phyloP scores from a whole-genome alignment of 2,329 filamentous ascomycete species.

The Colletotrichum tropicale region DNA sequence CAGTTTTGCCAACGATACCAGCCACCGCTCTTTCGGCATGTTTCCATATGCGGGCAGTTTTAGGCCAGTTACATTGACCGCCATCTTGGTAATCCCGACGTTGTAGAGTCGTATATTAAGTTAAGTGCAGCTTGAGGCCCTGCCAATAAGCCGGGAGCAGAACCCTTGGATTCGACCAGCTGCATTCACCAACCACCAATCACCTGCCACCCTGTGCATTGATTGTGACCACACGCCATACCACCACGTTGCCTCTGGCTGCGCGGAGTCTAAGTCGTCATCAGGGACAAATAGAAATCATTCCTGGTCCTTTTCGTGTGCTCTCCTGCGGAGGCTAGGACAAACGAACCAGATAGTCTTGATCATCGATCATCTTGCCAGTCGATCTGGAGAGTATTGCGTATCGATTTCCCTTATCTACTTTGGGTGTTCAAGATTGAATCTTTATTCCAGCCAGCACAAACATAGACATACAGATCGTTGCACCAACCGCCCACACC shows the following conservation, averaged over 20 bases:
- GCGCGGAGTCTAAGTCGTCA: neutral
- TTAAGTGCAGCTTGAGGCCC: neutral
- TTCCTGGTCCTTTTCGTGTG: neutral
- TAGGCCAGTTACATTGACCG: neutral
- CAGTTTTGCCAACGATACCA: neutral
- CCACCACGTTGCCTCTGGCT: neutral
- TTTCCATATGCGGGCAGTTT: neutral
- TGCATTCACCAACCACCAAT: neutral
- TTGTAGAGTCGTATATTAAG: neutral
- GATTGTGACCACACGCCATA: neutral
- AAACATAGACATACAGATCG: neutral
- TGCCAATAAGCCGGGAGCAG: neutral
- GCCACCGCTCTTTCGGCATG: neutral
- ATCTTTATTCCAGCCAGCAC: neutral
- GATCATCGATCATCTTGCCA: neutral
- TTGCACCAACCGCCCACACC: neutral
- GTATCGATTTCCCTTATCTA: neutral
- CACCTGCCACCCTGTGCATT: neutral
- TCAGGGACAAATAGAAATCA: neutral
- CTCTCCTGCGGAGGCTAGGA: neutral
- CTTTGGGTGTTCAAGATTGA: fast-evolving
- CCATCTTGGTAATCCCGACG: neutral
- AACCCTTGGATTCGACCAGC: neutral
- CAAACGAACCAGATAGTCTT: neutral
- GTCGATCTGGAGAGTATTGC: neutral